A percentile compares a stretch with the other conserved stretches of the same genome.
These are phyloP conservation scores for Talaromyces sp. DNA, from an alignment of 2,329 filamentous ascomycete species.

Conservation along the genomic window DNA sequence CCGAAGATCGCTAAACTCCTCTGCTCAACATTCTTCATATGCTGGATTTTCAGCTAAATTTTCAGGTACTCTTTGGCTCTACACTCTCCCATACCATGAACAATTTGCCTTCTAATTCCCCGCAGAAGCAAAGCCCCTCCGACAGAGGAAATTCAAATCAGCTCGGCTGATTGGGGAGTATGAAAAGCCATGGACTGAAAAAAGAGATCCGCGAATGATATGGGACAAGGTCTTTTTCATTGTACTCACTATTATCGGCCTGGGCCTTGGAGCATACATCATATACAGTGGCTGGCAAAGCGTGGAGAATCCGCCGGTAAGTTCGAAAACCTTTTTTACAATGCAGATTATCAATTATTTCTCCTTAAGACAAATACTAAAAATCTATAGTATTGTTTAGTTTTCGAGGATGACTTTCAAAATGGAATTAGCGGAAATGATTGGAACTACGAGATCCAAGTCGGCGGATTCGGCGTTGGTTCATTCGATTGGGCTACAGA, in stretches of 20 bases:
- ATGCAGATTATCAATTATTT: no score
- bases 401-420: constrained; percentile 9
- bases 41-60: neutral
- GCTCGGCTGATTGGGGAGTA: constrained; percentile 6
- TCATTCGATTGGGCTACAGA: constrained; percentile 10
- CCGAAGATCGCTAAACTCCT: constrained; percentile 7
- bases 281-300: constrained; percentile 8
- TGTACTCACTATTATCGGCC: constrained; percentile 5
- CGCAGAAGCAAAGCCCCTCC: constrained; percentile 9
- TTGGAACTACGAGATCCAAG: constrained; percentile 9
- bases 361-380: no score
- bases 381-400: constrained; percentile 3
- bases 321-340: no score
- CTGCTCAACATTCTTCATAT: constrained; percentile 2
- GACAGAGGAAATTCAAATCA: constrained; percentile 10
- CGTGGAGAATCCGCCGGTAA: constrained; percentile 7
- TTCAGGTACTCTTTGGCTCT: neutral
- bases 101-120: neutral
- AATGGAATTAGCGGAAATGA: constrained; percentile 6
- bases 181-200: constrained; percentile 10
- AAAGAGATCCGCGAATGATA: constrained; percentile 9
- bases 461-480: constrained; percentile 6
- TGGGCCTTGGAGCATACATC: constrained; percentile 7
- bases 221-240: constrained; percentile 11
- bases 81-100: neutral